A percentile compares a stretch with the other conserved stretches of the same genome.
These are phyloP conservation scores for Candida awuae DNA, from an alignment of 805 yeast genomes.

Conservation along the genomic window DNA sequence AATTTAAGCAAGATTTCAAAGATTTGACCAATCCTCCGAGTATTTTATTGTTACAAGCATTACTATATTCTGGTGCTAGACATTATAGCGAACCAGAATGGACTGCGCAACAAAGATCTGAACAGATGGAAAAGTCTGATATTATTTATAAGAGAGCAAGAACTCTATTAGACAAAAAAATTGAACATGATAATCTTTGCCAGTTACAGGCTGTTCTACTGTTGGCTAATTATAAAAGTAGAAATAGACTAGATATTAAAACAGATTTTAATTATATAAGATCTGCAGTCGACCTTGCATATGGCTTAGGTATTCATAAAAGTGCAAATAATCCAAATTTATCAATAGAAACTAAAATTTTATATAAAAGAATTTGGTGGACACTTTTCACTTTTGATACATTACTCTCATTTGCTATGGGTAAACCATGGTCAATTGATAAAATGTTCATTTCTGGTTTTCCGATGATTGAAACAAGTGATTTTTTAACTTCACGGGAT, in stretches of 20 bases:
- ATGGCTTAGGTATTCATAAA: slow-evolving; percentile 69
- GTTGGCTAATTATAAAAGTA: slow-evolving; percentile 66
- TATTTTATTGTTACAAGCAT: slow-evolving; percentile 53
- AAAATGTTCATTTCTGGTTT: slow-evolving; percentile 60
- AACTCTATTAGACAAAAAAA: slow-evolving; percentile 62
- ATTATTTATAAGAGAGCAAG: slow-evolving; percentile 67
- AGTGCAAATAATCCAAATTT: slow-evolving; percentile 19
- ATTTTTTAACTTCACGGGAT: too few relatives aligned
- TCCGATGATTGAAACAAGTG: slow-evolving; percentile 56
- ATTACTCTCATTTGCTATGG: slow-evolving; percentile 56
- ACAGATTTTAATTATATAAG: slow-evolving; percentile 57
- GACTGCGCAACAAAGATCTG: slow-evolving; percentile 34
- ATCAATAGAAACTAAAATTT: slow-evolving; percentile 25
- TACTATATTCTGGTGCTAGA: slow-evolving; percentile 61
- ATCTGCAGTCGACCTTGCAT: slow-evolving; percentile 62
- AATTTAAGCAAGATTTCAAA: slow-evolving; percentile 51
- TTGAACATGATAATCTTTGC: slow-evolving; percentile 56
- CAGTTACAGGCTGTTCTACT: slow-evolving; percentile 55
- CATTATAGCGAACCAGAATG: slow-evolving; percentile 45
- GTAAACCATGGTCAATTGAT: slow-evolving; percentile 64
- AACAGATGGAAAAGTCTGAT: slow-evolving; percentile 33
- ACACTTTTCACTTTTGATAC: slow-evolving; percentile 61
- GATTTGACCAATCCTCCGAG: slow-evolving; percentile 54
- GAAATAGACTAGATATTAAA: slow-evolving; percentile 60
- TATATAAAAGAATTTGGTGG: slow-evolving; percentile 75